Evolutionary conservation across 164 flowering plant genomes (phyloP), one percentile per base, ranked within the genome.

Genomic region (Akebia trifoliata): DNA sequence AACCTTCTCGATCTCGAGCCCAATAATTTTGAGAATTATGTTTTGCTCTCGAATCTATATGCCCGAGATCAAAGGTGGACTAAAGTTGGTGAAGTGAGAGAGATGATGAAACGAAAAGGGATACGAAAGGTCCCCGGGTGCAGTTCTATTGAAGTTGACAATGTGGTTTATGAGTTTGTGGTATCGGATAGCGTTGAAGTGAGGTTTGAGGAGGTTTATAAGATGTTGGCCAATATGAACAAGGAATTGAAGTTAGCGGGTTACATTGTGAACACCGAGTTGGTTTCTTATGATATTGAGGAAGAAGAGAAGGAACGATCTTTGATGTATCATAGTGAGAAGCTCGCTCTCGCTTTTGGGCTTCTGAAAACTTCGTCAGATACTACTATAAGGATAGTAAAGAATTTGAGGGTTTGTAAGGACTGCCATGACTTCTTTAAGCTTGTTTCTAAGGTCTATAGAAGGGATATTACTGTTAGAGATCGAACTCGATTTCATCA

Each of bases 371-470:
- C 67, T 46, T 59, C 72, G 3, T 25, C 56, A 6, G 31, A 54
- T 56, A 45, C 40, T 11, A 61, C 53, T 15, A 18, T 70, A 37
- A 65, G 70, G 67, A 71, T 71, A 38, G 47, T 70, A 14, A 71
- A 71, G 61, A 71, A 66, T 44, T 21, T 63, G 42, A 62, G 71
- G 59, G 46, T 71, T 45, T 71, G 71, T 55, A 35, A 38, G 40
- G 71, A 71, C n/a, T 71, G 75, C 28, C 75, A 71, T 56, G 45
- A 8, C 32, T 66, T 67, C 43, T 63, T 67, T 50, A 67, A 71
- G 62, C 44, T 39, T 38, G 68, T 67, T 50, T 71, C 71, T 0
- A 43, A 57, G 62, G 71, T 67, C 17, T 66, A 66, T 20, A 50
- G 35, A 8, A 60, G 68, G 57, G 36, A 71, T 25, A 67, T 71